These are phyloP conservation scores for Botrytis tulipae DNA, from an alignment of 2,329 filamentous ascomycete species.

Conservation along the genomic window DNA sequence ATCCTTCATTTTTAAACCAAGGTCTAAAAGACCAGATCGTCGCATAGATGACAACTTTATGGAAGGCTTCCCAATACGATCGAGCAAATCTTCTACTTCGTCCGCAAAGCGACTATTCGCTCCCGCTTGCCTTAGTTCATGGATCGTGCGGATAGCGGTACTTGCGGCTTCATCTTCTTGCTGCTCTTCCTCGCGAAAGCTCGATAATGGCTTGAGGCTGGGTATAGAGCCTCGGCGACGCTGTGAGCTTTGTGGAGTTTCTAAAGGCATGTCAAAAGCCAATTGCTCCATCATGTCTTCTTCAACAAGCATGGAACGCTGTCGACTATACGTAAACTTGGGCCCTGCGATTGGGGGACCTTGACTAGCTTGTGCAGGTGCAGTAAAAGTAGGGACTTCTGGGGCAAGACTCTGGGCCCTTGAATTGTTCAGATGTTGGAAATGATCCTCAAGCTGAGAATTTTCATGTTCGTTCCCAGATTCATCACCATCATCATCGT, in stretches of 20 bases:
- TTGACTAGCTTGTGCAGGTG: constrained; percentile 29
- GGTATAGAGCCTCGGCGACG: constrained; percentile 35
- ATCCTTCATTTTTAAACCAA: constrained; percentile 58
- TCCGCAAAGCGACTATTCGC: constrained; percentile 65
- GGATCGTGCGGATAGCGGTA: constrained; percentile 58
- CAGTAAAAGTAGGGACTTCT: constrained; percentile 17
- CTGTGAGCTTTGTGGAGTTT: constrained; percentile 23
- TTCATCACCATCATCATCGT: constrained; percentile 19
- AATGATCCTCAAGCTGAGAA: constrained; percentile 17
- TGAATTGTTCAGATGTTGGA: constrained; percentile 9
- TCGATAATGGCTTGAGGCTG: constrained; percentile 31
- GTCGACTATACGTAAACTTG: constrained; percentile 38
- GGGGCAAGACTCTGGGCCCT: constrained; percentile 27
- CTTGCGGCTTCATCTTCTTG: constrained; percentile 31
- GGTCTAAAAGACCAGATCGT: constrained; percentile 57
- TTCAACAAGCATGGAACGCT: constrained; percentile 39
- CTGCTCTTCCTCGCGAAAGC: constrained; percentile 36
- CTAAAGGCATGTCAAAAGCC: constrained; percentile 34
- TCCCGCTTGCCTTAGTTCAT: constrained; percentile 64
- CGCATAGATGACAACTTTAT: constrained; percentile 50
- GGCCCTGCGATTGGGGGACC: constrained; percentile 34
- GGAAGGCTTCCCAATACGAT: constrained; percentile 55
- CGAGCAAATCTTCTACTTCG: constrained; percentile 62
- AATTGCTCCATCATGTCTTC: constrained; percentile 37
- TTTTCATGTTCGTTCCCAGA: constrained; percentile 20